phyloP scores from a whole-genome alignment of 176 grass and related monocot genomes.

The Carex cristatella region DNA sequence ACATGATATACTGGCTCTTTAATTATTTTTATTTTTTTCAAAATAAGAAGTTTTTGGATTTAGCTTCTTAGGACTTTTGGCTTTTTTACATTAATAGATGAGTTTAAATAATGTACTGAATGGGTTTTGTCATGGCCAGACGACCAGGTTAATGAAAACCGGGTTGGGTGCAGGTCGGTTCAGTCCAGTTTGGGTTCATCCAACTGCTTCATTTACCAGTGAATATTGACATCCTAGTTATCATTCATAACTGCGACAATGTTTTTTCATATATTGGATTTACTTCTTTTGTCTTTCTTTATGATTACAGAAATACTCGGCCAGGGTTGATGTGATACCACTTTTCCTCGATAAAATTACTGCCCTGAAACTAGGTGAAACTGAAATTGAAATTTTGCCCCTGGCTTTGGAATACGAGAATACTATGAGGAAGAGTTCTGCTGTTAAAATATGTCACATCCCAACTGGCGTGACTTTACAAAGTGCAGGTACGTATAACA shows the following conservation, averaged over 20 bases:
- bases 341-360: constrained; percentile 63
- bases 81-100: not conserved
- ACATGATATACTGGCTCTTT: not conserved
- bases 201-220: not conserved
- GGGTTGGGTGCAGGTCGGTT: not conserved
- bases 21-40: not conserved
- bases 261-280: not conserved
- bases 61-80: not conserved
- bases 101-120: not conserved
- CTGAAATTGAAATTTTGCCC: constrained; percentile 58
- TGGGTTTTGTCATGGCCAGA: not conserved
- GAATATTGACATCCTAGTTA: not conserved
- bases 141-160: not conserved
- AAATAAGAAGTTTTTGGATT: not conserved
- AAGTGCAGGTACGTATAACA: constrained; percentile 66
- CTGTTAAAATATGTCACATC: constrained; percentile 45
- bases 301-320: constrained; percentile 33
- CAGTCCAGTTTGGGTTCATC: not conserved
- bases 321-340: constrained; percentile 75
- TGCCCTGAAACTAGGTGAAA: constrained; percentile 49
- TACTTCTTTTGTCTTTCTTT: not conserved
- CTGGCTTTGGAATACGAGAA: constrained; percentile 23
- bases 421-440: constrained; percentile 4
- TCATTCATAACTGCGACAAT: not conserved
- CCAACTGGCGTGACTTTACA: constrained; percentile 59